These are phyloP conservation scores for Phyllostachys edulis DNA, from an alignment of 176 grass and related monocot species.

Conservation along the genomic window DNA sequence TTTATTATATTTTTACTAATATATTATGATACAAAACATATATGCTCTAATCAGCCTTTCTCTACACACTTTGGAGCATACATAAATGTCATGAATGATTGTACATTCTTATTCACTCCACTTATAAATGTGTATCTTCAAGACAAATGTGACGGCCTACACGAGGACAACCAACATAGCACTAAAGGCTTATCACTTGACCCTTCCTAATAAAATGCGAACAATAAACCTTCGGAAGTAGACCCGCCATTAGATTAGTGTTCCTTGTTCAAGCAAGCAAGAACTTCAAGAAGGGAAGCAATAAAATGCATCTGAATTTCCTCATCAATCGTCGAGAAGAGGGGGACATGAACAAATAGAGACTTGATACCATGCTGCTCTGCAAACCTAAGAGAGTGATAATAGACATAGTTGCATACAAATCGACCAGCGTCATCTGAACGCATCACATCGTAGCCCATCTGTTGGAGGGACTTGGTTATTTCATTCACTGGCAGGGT, in stretches of 20 bases:
- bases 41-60: not conserved
- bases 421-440: conserved; percentile 81
- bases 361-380: conserved; percentile 63
- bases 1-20: too few relatives aligned
- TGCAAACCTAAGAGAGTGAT: conserved; percentile 76
- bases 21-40: not conserved
- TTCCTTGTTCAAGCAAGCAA: conserved; percentile 40
- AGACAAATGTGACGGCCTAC: not conserved
- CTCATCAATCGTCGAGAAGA: conserved; percentile 69
- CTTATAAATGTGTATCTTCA: not conserved
- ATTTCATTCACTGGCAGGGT: conserved; percentile 56
- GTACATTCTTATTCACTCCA: conserved; percentile 12
- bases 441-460: conserved; percentile 62
- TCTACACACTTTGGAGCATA: conserved; percentile 4
- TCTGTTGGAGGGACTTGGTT: conserved; percentile 49
- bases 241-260: not conserved
- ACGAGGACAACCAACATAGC: not conserved
- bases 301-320: conserved; percentile 77
- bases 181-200: not conserved
- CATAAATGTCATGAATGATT: conserved; percentile 1
- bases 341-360: conserved; percentile 81
- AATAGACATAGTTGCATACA: conserved; percentile 88
- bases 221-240: not conserved
- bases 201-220: not conserved
- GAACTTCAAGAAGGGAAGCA: conserved; percentile 61